Evolutionary conservation across 208 protist species (phyloP), one percentile per base, ranked within the genome.

Genomic region (Novymonas esmeraldas): DNA sequence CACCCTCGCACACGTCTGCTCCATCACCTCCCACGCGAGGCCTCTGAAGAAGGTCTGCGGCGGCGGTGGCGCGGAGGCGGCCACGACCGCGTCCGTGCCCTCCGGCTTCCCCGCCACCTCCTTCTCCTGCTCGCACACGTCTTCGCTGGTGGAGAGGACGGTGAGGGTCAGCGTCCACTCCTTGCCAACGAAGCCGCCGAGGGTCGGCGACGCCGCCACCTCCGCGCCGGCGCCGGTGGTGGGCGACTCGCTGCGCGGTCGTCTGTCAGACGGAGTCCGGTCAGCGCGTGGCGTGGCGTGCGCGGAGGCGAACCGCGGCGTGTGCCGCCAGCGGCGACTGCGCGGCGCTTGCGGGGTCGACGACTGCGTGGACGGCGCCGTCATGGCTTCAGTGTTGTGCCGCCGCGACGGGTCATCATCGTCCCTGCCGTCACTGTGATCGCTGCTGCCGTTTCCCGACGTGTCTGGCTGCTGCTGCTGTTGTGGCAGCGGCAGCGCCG

Each of bases 1-100:
- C 1, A 80, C 63, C 4, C 29, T 20, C 14, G 55, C 24, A 38
- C 68, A 75, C 16, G 65, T 68, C 14, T 60, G 54, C 45, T 80
- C 74, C 63, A 75, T 45, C 50, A 71, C 67, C 22, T 80, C 68
- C 62, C 68, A 69, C 2, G 52, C 29, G 22, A 74, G 52, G 11
- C 36, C 34, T 9, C 24, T 20, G 16, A 46, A 34, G n/a, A 64
- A 46, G 18, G 38, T 33, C 16, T 39, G 46, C 6, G 3, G 31
- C n/a, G 14, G 33, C 16, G 42, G 14, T 28, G 20, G 20, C n/a
- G 42, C 13, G 3, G 38, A 6, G n/a, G n/a, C n/a, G n/a, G n/a
- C n/a, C n/a, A n/a, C n/a, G n/a, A n/a, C n/a, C n/a, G n/a, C n/a
- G n/a, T n/a, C n/a, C n/a, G n/a, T n/a, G n/a, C n/a, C n/a, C n/a